These are phyloP conservation scores for Bolboschoenoplectus hybrid DNA, from an alignment of 202 grass and related monocot species.

Conservation along the genomic window DNA sequence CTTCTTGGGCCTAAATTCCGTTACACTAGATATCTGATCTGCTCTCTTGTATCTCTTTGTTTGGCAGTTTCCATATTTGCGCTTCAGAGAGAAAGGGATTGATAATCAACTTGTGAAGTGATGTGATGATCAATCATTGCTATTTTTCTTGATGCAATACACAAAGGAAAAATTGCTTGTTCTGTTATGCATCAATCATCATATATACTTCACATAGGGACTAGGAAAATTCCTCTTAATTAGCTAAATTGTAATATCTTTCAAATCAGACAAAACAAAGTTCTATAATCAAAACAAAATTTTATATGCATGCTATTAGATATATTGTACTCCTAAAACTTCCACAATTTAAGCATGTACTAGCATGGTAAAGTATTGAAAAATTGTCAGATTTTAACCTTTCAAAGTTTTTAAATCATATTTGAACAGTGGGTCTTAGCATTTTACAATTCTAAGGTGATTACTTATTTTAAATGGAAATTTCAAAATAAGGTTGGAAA, in stretches of 20 bases:
- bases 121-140: conserved; percentile 8
- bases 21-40: conserved; percentile 23
- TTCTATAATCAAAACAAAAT: neutral
- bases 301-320: neutral
- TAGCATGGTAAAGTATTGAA: neutral
- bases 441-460: neutral
- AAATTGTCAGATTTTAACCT: neutral
- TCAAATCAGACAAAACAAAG: neutral
- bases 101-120: conserved; percentile 17
- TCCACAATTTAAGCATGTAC: neutral
- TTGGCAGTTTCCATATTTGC: conserved; percentile 23
- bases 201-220: neutral
- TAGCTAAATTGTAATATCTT: neutral
- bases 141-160: neutral
- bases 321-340: neutral
- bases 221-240: neutral
- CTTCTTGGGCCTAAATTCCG: conserved; percentile 34
- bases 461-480: no score
- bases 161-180: neutral
- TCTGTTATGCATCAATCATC: neutral
- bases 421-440: neutral
- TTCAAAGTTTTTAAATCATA: neutral
- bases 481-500: neutral
- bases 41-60: conserved; percentile 23
- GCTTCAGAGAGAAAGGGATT: conserved; percentile 25